A percentile compares a stretch with the other conserved stretches of the same genome.
These are phyloP conservation scores for Agrostemma githago DNA, from an alignment of 148 eudicot species.

Conservation along the genomic window DNA sequence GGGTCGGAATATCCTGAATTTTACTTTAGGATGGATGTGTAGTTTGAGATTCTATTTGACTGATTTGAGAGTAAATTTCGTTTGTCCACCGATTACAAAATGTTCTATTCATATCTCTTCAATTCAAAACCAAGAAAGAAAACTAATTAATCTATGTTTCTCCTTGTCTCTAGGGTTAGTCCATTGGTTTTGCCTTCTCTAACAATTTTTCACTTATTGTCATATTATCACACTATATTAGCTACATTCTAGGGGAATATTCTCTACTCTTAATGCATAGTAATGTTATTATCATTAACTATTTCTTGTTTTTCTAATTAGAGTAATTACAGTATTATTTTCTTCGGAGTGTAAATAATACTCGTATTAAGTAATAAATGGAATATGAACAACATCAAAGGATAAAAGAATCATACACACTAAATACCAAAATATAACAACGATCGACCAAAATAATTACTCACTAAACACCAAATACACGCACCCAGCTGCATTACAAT, in stretches of 20 bases:
- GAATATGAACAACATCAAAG: no score
- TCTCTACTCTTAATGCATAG: not conserved
- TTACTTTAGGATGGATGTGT: not conserved
- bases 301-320: not conserved
- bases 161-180: conserved; percentile 8
- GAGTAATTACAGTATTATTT: no score
- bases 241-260: not conserved
- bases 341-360: no score
- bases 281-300: not conserved
- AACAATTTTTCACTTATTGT: not conserved
- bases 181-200: not conserved
- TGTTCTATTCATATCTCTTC: conserved; percentile 25
- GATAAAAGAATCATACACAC: no score
- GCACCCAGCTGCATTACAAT: no score
- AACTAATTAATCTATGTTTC: conserved; percentile 13
- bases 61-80: conserved; percentile 52
- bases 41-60: conserved; percentile 21
- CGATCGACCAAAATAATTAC: no score
- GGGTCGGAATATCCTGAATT: not conserved
- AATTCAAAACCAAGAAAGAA: conserved; percentile 1
- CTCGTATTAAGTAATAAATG: no score
- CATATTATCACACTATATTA: not conserved
- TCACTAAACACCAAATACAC: no score
- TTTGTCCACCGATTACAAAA: conserved; percentile 29
- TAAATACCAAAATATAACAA: no score